Percentiles rank a stretch among this genome's conserved stretches.
phyloP scores from a whole-genome alignment of 2,329 filamentous ascomycete species.

The Cercospora brassicicola region DNA sequence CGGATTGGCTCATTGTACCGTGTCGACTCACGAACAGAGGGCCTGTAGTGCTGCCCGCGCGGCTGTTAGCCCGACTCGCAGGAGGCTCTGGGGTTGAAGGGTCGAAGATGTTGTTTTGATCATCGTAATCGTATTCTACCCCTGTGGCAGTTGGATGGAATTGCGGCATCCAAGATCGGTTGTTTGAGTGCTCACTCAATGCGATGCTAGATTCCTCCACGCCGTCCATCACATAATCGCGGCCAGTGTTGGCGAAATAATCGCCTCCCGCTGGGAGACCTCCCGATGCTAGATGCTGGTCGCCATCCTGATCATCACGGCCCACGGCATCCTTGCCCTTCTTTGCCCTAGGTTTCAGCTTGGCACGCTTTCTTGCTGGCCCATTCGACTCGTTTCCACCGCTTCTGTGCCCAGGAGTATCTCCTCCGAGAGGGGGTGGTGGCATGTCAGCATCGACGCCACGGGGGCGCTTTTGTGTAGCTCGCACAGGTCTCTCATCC shows the following conservation, averaged over 20 bases:
- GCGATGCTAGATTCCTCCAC: not conserved
- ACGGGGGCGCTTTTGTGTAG: not conserved
- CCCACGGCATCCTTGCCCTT: not conserved
- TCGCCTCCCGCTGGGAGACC: not conserved
- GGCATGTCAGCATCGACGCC: not conserved
- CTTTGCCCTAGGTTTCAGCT: not conserved
- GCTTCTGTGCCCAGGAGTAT: not conserved
- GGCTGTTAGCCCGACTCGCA: not conserved
- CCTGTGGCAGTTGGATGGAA: too few species aligned
- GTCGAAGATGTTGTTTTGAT: not conserved
- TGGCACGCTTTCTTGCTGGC: not conserved
- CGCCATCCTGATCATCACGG: not conserved
- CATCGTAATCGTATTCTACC: not conserved
- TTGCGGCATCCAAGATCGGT: too few species aligned
- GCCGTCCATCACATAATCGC: not conserved
- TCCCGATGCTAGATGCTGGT: not conserved
- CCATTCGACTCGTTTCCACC: not conserved
- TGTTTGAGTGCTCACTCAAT: not conserved
- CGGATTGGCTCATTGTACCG: not conserved
- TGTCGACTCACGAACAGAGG: too few species aligned
- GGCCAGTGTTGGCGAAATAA: not conserved
- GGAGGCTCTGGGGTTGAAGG: not conserved
- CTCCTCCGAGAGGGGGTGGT: not conserved
- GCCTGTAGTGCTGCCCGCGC: not conserved
- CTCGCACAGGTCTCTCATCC: too few species aligned